Percentiles rank a stretch among this genome's conserved stretches.
Evolutionary conservation across 179 eudicot species (phyloP).

Genomic region (Sideroxylon spinosum): DNA sequence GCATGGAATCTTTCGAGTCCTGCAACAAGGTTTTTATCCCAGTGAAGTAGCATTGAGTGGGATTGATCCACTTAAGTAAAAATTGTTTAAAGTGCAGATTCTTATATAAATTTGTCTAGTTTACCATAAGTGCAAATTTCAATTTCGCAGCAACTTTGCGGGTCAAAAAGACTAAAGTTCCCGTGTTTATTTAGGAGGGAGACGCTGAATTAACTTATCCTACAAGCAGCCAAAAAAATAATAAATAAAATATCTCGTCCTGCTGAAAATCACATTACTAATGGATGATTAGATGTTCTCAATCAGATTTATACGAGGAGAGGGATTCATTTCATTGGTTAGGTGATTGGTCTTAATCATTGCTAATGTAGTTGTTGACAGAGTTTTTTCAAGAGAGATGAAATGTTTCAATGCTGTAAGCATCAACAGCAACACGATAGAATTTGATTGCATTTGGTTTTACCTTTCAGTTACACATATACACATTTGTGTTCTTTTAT

Average conservation of each 20-base stretch:
- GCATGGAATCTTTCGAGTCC: neutral
- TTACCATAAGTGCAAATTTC: neutral
- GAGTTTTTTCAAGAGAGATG: neutral
- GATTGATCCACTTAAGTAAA: neutral
- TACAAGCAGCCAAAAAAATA: neutral
- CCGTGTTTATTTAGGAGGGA: neutral
- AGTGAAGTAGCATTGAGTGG: neutral
- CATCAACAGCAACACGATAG: too few relatives aligned
- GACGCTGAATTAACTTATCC: neutral
- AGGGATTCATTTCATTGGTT: neutral
- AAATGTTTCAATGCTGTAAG: neutral
- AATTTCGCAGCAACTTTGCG: neutral
- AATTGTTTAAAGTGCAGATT: neutral
- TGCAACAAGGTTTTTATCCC: neutral
- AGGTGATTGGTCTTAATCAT: slow-evolving; percentile 1
- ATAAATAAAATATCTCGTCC: too few relatives aligned
- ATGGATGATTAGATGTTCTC: neutral
- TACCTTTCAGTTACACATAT: neutral
- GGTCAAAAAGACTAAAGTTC: neutral
- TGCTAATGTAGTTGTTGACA: neutral
- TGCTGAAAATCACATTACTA: neutral
- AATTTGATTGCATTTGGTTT: neutral
- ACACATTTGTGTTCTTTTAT: neutral
- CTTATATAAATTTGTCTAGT: neutral
- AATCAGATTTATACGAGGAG: neutral